A percentile compares a stretch with the other conserved stretches of the same genome.
phyloP scores from a whole-genome alignment of 768 basidiomycete species.

The Termitomyces sp. region DNA sequence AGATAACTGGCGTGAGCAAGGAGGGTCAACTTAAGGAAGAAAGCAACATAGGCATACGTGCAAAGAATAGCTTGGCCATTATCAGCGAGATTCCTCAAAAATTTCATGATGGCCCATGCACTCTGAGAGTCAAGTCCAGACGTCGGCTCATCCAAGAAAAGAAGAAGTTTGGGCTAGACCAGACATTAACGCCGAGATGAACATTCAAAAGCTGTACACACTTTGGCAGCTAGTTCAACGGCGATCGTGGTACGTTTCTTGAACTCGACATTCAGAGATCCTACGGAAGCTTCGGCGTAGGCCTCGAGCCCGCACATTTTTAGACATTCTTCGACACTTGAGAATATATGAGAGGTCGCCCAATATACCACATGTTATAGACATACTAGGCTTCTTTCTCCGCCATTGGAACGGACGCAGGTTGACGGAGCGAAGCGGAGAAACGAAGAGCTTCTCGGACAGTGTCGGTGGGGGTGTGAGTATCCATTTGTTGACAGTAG shows the following conservation, averaged over 20 bases:
- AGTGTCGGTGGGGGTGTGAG: slow-evolving; percentile 70
- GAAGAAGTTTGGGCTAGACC: slow-evolving; percentile 63
- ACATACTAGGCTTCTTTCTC: slow-evolving; percentile 83
- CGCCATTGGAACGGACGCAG: slow-evolving; percentile 50
- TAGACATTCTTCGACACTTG: slow-evolving; percentile 45
- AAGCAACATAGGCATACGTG: slow-evolving; percentile 47
- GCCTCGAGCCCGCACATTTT: slow-evolving; percentile 63
- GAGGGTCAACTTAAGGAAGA: neutral
- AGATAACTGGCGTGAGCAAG: neutral
- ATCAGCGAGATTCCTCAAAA: slow-evolving; percentile 73
- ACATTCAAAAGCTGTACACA: slow-evolving; percentile 21
- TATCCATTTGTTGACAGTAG: slow-evolving; percentile 86
- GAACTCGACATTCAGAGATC: slow-evolving; percentile 47
- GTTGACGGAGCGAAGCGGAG: slow-evolving; percentile 80
- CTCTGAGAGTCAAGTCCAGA: slow-evolving; percentile 85
- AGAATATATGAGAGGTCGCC: neutral
- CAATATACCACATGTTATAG: neutral
- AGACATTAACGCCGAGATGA: neutral
- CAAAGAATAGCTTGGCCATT: slow-evolving; percentile 89
- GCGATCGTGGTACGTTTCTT: slow-evolving; percentile 57
- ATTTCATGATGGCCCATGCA: slow-evolving; percentile 78
- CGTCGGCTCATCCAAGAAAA: slow-evolving; percentile 90
- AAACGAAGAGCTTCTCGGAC: slow-evolving; percentile 80
- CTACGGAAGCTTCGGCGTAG: slow-evolving; percentile 62
- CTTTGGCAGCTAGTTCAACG: slow-evolving; percentile 76